phyloP scores from a whole-genome alignment of 2,329 filamentous ascomycete genomes.

The Neonectria coccinea region DNA sequence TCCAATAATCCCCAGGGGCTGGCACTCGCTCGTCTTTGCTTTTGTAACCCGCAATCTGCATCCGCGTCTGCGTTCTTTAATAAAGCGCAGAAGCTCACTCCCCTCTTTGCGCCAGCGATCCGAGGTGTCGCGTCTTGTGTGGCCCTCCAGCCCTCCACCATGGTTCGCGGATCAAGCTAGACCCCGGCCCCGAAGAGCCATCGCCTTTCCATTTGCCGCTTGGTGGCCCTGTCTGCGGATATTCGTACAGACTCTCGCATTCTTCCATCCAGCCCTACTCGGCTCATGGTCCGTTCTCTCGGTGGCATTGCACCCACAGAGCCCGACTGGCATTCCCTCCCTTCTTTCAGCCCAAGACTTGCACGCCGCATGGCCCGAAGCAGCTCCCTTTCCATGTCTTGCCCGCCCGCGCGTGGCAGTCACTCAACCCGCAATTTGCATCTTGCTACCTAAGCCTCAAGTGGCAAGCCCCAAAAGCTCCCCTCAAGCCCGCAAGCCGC shows the following conservation, averaged over 20 bases:
- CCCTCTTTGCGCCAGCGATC: conserved; percentile 14
- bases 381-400: conserved; percentile 6
- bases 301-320: conserved; percentile 36
- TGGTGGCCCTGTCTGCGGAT: background rate
- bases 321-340: background rate
- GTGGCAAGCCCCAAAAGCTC: background rate
- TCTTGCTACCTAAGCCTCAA: background rate
- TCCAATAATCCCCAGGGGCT: conserved; percentile 40
- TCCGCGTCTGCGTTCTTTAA: conserved; percentile 12
- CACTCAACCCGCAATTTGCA: conserved; percentile 3
- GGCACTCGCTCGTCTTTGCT: background rate
- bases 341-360: conserved; percentile 9
- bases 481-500: background rate
- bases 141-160: background rate
- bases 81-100: conserved; percentile 25
- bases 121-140: background rate
- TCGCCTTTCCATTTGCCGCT: background rate
- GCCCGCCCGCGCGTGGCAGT: conserved; percentile 9
- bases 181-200: background rate
- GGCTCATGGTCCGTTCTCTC: background rate
- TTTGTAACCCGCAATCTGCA: conserved; percentile 7
- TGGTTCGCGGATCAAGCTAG: background rate
- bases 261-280: conserved; percentile 4
- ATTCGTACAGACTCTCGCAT: background rate
- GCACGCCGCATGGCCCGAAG: conserved; percentile 11